Evolutionary conservation across 2,329 filamentous ascomycete genomes (phyloP).

Genomic region (Penicillium sp.): DNA sequence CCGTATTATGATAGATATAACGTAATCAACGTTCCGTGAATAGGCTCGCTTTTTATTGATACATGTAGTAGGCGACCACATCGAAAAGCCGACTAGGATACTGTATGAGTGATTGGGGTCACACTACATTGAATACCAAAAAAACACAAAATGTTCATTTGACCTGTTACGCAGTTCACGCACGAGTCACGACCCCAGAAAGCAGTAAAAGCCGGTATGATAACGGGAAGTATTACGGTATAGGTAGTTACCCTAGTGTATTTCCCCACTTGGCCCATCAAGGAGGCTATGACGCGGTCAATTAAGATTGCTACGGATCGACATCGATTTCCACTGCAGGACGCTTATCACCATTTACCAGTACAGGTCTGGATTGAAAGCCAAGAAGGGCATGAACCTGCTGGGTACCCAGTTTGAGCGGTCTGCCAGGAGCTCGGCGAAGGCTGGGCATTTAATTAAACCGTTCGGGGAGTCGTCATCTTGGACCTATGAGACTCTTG

Average conservation of each 20-base stretch:
- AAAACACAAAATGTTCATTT: no score
- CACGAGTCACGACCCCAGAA: neutral
- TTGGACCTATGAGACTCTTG: neutral
- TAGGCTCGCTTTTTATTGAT: neutral
- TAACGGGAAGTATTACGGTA: neutral
- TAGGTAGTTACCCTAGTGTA: neutral
- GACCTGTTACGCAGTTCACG: no score
- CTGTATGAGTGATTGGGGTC: no score
- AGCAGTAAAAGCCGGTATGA: neutral
- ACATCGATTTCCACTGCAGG: constrained; percentile 1
- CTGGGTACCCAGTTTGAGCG: neutral
- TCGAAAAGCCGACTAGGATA: no score
- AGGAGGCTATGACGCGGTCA: constrained; percentile 17
- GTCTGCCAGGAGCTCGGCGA: neutral
- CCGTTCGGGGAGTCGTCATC: neutral
- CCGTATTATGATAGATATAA: no score
- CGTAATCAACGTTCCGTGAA: neutral
- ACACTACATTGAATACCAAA: neutral
- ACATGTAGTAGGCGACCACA: no score
- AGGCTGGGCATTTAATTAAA: neutral
- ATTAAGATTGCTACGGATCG: constrained; percentile 22
- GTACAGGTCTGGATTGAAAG: no score
- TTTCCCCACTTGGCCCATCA: neutral
- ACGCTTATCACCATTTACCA: constrained; percentile 8
- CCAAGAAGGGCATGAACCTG: neutral